These are phyloP conservation scores for Zalaria obscura DNA, from an alignment of 2,329 filamentous ascomycete species.

Conservation along the genomic window DNA sequence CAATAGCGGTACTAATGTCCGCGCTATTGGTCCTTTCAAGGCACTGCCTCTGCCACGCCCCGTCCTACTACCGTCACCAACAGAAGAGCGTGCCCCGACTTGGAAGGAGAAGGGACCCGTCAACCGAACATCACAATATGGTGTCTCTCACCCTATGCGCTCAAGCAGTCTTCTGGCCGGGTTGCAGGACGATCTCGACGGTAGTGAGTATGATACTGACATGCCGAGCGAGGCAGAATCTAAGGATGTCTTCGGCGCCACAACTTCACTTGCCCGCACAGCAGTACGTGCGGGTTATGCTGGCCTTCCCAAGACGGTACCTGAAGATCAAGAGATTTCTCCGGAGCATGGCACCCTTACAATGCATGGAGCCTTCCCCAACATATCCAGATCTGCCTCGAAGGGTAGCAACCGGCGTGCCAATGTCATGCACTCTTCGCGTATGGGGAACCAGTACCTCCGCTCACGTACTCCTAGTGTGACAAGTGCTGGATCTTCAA, in stretches of 20 bases:
- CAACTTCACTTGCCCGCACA: conserved; percentile 8
- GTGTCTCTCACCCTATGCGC: conserved; percentile 13
- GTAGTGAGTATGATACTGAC: conserved; percentile 13
- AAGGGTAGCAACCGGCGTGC: background rate
- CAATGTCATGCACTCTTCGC: background rate
- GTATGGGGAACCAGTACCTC: conserved; percentile 6
- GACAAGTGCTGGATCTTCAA: conserved; percentile 31
- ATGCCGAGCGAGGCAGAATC: conserved; percentile 10
- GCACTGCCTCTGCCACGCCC: conserved; percentile 18
- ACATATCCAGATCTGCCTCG: too few species aligned
- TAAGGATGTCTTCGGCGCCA: conserved; percentile 13
- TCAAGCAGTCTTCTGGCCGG: conserved; percentile 9
- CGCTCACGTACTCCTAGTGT: conserved; percentile 53
- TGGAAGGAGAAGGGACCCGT: conserved; percentile 12
- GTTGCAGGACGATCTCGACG: conserved; percentile 14
- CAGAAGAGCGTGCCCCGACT: background rate
- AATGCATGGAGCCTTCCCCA: background rate
- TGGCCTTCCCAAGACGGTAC: conserved; percentile 17
- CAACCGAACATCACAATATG: conserved; percentile 19
- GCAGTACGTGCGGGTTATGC: conserved; percentile 3
- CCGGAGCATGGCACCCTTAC: conserved; percentile 10
- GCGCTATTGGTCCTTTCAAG: conserved; percentile 13
- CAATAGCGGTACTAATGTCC: conserved; percentile 11
- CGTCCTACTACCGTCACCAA: conserved; percentile 12
- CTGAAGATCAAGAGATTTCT: conserved; percentile 20